Conservation (phyloP, 148 eudicot species). For the Persicaria maculosa region DNA sequence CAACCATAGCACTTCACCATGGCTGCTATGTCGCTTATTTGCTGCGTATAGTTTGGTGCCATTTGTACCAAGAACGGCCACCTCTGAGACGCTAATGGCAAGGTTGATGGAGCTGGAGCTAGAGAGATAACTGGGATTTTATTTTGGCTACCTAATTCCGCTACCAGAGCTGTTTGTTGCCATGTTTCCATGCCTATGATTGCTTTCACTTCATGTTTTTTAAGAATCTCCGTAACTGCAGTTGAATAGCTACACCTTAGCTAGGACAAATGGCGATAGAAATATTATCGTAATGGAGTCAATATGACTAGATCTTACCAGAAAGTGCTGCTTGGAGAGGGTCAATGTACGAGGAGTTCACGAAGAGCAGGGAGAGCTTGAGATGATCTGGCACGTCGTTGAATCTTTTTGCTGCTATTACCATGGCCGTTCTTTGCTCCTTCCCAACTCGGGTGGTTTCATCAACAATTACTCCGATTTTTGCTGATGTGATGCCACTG, state of each 20-base stretch:
- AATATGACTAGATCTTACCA: too few relatives aligned
- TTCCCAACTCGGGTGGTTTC: too few relatives aligned
- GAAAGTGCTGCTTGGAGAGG: too few relatives aligned
- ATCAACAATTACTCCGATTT: too few relatives aligned
- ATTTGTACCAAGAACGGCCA: constrained; percentile 44
- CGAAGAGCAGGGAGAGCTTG: too few relatives aligned
- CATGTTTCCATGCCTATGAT: constrained; percentile 29
- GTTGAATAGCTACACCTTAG: neutral
- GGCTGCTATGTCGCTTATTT: constrained; percentile 28
- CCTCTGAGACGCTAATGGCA: neutral
- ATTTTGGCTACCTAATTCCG: constrained; percentile 20
- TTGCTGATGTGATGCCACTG: too few relatives aligned
- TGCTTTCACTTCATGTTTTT: constrained; percentile 21
- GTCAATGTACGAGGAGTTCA: too few relatives aligned
- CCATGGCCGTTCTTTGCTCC: too few relatives aligned
- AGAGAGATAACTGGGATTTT: constrained; percentile 37
- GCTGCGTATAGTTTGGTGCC: constrained; percentile 13
- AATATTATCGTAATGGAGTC: too few relatives aligned
- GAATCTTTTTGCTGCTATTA: too few relatives aligned
- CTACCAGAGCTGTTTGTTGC: constrained; percentile 30
- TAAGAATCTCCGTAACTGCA: constrained; percentile 26
- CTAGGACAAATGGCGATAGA: neutral
- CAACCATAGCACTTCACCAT: constrained; percentile 31
- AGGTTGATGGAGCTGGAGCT: constrained; percentile 13
- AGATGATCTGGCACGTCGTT: too few relatives aligned